phyloP scores from a whole-genome alignment of 2,329 filamentous ascomycete species.

The Beauveria caledonica region DNA sequence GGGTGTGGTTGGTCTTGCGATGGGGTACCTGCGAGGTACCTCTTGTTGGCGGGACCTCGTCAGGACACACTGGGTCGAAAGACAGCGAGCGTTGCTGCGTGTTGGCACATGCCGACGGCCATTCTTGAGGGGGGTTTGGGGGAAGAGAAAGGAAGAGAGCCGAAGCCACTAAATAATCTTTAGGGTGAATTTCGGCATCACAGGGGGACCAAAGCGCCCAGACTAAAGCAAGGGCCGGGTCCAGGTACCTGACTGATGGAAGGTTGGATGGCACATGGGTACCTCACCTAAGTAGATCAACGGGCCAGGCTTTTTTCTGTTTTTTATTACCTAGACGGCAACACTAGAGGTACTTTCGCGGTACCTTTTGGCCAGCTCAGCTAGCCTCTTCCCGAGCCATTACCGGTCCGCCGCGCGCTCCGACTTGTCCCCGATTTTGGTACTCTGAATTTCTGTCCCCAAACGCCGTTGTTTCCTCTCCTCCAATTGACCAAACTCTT shows the following conservation, averaged over 20 bases:
- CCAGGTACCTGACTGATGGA: not conserved
- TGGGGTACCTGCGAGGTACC: slow-evolving; percentile 3
- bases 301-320: not conserved
- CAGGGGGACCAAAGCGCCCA: too few species aligned
- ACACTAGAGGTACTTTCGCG: not conserved
- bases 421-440: slow-evolving; percentile 11
- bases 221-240: not conserved
- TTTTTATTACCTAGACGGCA: not conserved
- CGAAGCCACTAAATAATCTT: too few species aligned
- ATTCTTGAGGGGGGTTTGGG: not conserved
- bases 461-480: not conserved
- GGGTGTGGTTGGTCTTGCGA: not conserved
- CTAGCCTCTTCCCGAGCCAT: slow-evolving; percentile 10
- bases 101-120: not conserved
- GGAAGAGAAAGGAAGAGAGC: too few species aligned
- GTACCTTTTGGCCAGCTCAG: not conserved
- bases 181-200: too few species aligned
- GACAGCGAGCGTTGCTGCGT: not conserved
- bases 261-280: too few species aligned
- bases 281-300: too few species aligned
- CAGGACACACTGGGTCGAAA: not conserved
- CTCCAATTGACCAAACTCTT: slow-evolving; percentile 6
- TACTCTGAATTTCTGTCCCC: not conserved
- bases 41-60: not conserved
- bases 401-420: slow-evolving; percentile 13